Conservation (phyloP, 2,329 filamentous ascomycete species). For the Talaromyces funiculosus region DNA sequence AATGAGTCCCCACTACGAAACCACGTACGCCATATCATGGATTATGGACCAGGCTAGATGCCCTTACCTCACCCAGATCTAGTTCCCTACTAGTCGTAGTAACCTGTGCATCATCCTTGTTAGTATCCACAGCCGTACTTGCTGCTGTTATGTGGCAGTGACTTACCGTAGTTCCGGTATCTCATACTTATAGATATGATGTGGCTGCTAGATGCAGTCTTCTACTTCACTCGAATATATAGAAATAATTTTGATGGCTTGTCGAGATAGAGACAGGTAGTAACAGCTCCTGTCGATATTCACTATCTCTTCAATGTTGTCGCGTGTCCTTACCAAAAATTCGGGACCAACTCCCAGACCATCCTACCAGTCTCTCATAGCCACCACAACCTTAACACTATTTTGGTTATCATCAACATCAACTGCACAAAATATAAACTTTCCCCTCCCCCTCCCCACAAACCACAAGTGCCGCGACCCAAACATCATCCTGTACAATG, state of each 20-base stretch:
- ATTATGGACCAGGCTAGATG: background rate
- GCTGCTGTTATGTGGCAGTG: background rate
- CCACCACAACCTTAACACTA: background rate
- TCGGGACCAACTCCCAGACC: background rate
- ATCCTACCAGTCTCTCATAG: background rate
- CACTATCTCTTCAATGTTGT: background rate
- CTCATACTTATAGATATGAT: background rate
- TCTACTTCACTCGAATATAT: too few species aligned
- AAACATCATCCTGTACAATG: slow-evolving; percentile 10
- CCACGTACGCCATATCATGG: background rate
- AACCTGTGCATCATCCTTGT: background rate
- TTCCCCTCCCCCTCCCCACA: slow-evolving; percentile 7
- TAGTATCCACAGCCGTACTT: background rate
- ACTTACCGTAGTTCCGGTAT: background rate
- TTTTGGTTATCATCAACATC: background rate
- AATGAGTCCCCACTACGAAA: background rate
- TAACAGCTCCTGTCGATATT: background rate
- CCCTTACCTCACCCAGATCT: background rate
- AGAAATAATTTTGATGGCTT: background rate
- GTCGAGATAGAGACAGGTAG: background rate
- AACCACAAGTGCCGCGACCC: slow-evolving; percentile 10
- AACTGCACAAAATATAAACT: background rate
- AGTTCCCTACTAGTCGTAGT: background rate
- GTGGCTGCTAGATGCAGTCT: background rate
- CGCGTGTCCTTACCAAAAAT: background rate